These are phyloP conservation scores for Botrytis cinerea DNA, from an alignment of 2,329 filamentous ascomycete species.

Conservation along the genomic window DNA sequence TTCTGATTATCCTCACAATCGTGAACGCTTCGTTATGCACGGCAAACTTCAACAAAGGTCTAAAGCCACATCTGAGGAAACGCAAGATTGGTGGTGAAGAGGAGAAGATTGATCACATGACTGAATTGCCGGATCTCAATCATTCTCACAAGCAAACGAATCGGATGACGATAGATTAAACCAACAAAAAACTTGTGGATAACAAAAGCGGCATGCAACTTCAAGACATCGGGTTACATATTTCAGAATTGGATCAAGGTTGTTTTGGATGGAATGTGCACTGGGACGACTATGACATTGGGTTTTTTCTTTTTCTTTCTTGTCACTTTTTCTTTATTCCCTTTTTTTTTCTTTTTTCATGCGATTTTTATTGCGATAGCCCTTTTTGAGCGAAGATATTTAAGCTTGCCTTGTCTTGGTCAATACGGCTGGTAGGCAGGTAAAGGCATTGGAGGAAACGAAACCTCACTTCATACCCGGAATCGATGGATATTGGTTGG, in stretches of 20 bases:
- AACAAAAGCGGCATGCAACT: conserved; percentile 7
- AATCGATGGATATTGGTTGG: conserved; percentile 20
- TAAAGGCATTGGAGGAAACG: conserved; percentile 13
- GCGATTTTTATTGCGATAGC: neutral
- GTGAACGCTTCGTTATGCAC: conserved; percentile 84
- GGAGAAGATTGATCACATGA: conserved; percentile 54
- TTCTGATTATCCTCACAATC: conserved; percentile 87
- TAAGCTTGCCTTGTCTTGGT: conserved; percentile 11
- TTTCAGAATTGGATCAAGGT: conserved; percentile 4
- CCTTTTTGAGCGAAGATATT: conserved; percentile 20
- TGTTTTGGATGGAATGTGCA: neutral
- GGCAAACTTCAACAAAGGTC: conserved; percentile 83
- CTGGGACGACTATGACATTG: conserved; percentile 16
- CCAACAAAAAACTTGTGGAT: conserved; percentile 1
- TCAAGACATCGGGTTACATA: conserved; percentile 7
- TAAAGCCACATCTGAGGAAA: conserved; percentile 81
- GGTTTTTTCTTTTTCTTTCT: conserved; percentile 14
- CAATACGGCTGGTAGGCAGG: conserved; percentile 10
- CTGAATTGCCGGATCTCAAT: conserved; percentile 47
- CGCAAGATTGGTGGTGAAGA: conserved; percentile 52
- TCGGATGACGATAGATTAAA: conserved; percentile 53
- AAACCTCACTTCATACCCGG: conserved; percentile 22
- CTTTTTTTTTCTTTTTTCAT: neutral
- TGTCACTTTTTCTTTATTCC: conserved; percentile 6
- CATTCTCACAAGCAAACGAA: conserved; percentile 44